Evolutionary conservation across 768 basidiomycete genomes (phyloP).

Genomic region (Mrakia frigida): DNA sequence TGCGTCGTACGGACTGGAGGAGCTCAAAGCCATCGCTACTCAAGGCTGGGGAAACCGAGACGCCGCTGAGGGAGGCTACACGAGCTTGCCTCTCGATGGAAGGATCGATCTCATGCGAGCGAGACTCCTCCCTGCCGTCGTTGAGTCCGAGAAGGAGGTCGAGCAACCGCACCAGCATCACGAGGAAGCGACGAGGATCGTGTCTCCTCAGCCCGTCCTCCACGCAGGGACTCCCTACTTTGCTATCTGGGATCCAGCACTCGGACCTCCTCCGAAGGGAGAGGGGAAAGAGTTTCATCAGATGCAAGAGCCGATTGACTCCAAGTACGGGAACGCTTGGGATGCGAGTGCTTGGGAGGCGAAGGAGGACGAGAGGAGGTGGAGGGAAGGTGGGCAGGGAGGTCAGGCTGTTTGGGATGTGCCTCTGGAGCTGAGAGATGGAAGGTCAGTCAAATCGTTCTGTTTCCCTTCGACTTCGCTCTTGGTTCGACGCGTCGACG

Average conservation of each 20-base stretch:
- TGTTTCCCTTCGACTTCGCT: not conserved
- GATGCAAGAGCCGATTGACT: conserved; percentile 23
- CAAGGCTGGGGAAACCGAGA: conserved; percentile 51
- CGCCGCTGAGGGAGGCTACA: conserved; percentile 57
- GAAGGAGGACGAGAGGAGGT: conserved; percentile 14
- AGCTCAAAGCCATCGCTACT: conserved; percentile 59
- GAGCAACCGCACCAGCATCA: not conserved
- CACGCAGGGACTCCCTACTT: conserved; percentile 68
- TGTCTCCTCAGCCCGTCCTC: conserved; percentile 38
- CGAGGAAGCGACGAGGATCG: not conserved
- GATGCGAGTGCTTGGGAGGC: not conserved
- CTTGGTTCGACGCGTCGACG: not conserved
- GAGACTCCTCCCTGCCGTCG: conserved; percentile 54
- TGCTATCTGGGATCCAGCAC: conserved; percentile 75
- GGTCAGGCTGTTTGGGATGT: conserved; percentile 30
- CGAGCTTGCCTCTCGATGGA: conserved; percentile 75
- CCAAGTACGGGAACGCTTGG: conserved; percentile 26
- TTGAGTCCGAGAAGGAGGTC: conserved; percentile 50
- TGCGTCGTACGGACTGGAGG: conserved; percentile 55
- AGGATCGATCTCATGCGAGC: conserved; percentile 81
- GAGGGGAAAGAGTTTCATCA: conserved; percentile 13
- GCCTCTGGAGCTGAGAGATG: conserved; percentile 34
- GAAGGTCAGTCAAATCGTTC: conserved; percentile 37
- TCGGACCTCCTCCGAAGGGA: conserved; percentile 39
- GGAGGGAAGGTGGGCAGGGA: conserved; percentile 12